Evolutionary conservation across 805 yeast genomes (phyloP).

Genomic region (Candida piceae): DNA sequence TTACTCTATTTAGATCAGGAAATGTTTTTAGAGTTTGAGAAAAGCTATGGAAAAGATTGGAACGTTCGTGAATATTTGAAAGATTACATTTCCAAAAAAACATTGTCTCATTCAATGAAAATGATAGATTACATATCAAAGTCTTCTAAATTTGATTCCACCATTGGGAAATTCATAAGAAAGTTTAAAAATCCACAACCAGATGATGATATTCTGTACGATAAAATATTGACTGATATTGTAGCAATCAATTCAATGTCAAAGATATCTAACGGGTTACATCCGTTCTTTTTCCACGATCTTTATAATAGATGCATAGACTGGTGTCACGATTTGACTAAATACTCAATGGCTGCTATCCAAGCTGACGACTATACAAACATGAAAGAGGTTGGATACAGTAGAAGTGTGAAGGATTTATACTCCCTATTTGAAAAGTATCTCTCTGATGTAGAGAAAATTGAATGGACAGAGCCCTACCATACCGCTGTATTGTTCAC

Average conservation of each 20-base stretch:
- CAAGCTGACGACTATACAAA: constrained; percentile 8
- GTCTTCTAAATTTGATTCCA: not conserved
- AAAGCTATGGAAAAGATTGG: constrained; percentile 8
- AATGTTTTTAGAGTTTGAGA: constrained; percentile 9
- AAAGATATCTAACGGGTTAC: not conserved
- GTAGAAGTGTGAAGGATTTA: constrained; percentile 9
- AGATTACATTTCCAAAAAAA: constrained; percentile 10
- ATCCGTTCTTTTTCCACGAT: constrained; percentile 7
- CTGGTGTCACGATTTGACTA: constrained; percentile 9
- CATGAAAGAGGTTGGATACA: constrained; percentile 10
- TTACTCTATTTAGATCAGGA: constrained; percentile 6
- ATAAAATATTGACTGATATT: constrained; percentile 3
- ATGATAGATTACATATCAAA: constrained; percentile 5
- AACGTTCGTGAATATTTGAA: constrained; percentile 5
- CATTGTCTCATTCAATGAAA: constrained; percentile 8
- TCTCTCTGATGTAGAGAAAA: constrained; percentile 4
- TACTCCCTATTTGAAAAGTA: constrained; percentile 12
- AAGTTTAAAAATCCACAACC: not conserved
- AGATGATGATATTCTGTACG: not conserved
- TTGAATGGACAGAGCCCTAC: constrained; percentile 5
- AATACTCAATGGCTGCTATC: constrained; percentile 6
- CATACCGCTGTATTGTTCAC: constrained; percentile 12
- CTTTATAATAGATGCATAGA: constrained; percentile 11
- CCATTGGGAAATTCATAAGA: not conserved
- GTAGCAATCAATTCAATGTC: constrained; percentile 1